phyloP scores from a whole-genome alignment of 257 asterid genomes.

The Petunia axillaris region DNA sequence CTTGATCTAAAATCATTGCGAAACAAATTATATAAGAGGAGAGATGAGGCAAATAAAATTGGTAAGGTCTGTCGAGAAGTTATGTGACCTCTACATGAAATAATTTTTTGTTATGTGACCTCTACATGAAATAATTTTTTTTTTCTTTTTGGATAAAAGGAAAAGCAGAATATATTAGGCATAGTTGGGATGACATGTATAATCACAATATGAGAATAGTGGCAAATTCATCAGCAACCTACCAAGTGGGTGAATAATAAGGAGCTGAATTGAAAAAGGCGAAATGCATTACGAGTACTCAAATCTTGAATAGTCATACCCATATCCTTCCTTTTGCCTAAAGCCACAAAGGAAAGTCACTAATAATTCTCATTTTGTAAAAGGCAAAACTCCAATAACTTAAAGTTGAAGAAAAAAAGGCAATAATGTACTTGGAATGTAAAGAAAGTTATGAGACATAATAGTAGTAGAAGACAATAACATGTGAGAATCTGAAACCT shows the following conservation, averaged over 20 bases:
- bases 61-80: too few species aligned
- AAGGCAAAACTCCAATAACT: neutral
- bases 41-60: too few species aligned
- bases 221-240: neutral
- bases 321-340: neutral
- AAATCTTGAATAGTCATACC: slow-evolving; percentile 17
- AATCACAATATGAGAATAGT: neutral
- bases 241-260: slow-evolving; percentile 16
- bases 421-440: slow-evolving; percentile 11
- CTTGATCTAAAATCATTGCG: too few species aligned
- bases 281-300: neutral
- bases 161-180: neutral
- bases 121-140: neutral
- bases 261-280: neutral
- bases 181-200: neutral
- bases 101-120: neutral
- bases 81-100: neutral
- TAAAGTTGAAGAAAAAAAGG: neutral
- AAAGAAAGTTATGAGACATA: neutral
- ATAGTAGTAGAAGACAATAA: slow-evolving; percentile 9
- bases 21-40: too few species aligned
- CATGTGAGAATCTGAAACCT: slow-evolving; percentile 21
- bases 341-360: slow-evolving; percentile 2
- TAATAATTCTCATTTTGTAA: neutral
- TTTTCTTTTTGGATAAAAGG: neutral